Percentiles rank a stretch among this genome's conserved stretches.
These are phyloP conservation scores for Pseudogymnoascus verrucosus DNA, from an alignment of 2,329 filamentous ascomycete genomes.

Conservation along the genomic window DNA sequence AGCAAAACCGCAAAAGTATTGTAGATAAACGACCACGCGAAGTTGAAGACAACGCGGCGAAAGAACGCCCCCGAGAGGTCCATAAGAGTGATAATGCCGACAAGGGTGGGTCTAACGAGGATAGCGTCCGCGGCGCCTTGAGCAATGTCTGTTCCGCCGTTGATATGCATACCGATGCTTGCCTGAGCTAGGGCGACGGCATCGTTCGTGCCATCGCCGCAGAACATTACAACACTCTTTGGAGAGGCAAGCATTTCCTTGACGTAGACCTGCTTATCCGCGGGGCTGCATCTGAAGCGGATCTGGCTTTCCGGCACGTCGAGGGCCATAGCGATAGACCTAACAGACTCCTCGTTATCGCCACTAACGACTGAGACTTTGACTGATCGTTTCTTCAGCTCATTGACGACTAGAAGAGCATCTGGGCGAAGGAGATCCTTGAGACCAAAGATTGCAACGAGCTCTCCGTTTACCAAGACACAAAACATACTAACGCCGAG, in stretches of 20 bases:
- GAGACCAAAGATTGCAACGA: slow-evolving; percentile 37
- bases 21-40: slow-evolving; percentile 53
- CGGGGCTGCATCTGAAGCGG: slow-evolving; percentile 30
- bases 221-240: slow-evolving; percentile 50
- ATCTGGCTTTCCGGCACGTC: slow-evolving; percentile 31
- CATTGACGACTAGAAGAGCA: slow-evolving; percentile 28
- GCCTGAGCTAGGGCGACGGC: slow-evolving; percentile 64
- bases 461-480: slow-evolving; percentile 31
- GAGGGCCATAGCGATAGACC: slow-evolving; percentile 30
- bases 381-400: slow-evolving; percentile 33
- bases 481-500: slow-evolving; percentile 38
- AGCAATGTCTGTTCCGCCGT: slow-evolving; percentile 54
- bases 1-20: slow-evolving; percentile 54
- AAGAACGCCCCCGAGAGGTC: slow-evolving; percentile 35
- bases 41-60: slow-evolving; percentile 49
- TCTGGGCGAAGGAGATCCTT: slow-evolving; percentile 37
- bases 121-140: slow-evolving; percentile 61
- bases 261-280: slow-evolving; percentile 20
- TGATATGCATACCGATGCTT: slow-evolving; percentile 63
- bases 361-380: slow-evolving; percentile 43
- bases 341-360: slow-evolving; percentile 41
- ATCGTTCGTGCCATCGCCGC: slow-evolving; percentile 75
- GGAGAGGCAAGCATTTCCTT: slow-evolving; percentile 5
- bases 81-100: slow-evolving; percentile 50
- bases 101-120: slow-evolving; percentile 49